phyloP scores from a whole-genome alignment of 805 yeast genomes.

The Candida peoriensis region DNA sequence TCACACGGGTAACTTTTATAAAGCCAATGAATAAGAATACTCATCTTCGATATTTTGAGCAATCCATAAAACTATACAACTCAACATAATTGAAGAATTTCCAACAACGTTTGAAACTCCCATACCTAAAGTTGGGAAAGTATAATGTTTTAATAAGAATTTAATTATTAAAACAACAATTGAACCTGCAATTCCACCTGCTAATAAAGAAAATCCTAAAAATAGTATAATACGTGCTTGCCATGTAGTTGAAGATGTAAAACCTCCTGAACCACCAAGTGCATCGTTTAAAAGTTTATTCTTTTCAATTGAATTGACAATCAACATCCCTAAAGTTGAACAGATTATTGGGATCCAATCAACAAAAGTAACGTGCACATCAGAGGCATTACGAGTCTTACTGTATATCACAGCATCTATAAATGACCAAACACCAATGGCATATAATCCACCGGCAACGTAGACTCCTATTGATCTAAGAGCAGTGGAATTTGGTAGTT shows the following conservation, averaged over 20 bases:
- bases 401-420: conserved; percentile 87
- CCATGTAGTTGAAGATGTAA: conserved; percentile 62
- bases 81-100: conserved; percentile 74
- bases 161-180: conserved; percentile 83
- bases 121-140: conserved; percentile 90
- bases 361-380: conserved; percentile 81
- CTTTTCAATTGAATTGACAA: conserved; percentile 46
- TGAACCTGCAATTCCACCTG: conserved; percentile 92
- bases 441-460: conserved; percentile 69
- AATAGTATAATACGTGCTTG: conserved; percentile 89
- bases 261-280: conserved; percentile 25
- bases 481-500: conserved; percentile 64
- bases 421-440: conserved; percentile 85
- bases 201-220: conserved; percentile 86
- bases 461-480: conserved; percentile 73
- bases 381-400: conserved; percentile 77
- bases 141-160: conserved; percentile 70
- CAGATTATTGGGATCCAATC: conserved; percentile 96
- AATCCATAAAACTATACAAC: conserved; percentile 87
- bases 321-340: conserved; percentile 83
- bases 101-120: conserved; percentile 85
- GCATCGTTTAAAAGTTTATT: conserved; percentile 33
- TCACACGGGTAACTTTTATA: no score
- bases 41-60: conserved; percentile 96
- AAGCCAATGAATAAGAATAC: conserved; percentile 84